phyloP scores from a whole-genome alignment of 192 early-diverging fungal species.

The Linnemannia schmuckeri region DNA sequence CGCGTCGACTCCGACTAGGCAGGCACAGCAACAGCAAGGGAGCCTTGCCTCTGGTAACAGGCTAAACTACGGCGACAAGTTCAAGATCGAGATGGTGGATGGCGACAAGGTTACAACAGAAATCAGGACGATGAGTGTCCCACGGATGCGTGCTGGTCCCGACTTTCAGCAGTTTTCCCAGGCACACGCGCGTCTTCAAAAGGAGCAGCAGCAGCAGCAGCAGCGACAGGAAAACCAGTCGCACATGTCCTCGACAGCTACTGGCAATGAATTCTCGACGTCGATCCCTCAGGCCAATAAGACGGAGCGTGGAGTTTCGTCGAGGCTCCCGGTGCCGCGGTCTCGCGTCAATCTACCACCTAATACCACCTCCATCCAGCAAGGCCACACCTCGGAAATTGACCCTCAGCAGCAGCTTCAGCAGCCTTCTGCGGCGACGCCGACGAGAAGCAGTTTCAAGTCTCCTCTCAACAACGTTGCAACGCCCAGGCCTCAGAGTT shows the following conservation, averaged over 20 bases:
- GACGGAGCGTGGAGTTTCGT: not conserved
- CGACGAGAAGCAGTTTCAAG: not conserved
- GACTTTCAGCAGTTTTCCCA: conserved; percentile 15
- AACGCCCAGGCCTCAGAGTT: conserved; percentile 7
- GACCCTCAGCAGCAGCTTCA: not conserved
- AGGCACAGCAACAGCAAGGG: not conserved
- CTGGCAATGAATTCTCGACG: conserved; percentile 6
- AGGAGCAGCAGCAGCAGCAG: conserved; percentile 19
- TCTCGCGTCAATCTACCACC: conserved; percentile 5
- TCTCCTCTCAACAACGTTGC: not conserved
- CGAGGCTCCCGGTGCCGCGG: conserved; percentile 28
- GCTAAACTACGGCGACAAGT: conserved; percentile 37
- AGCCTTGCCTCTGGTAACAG: not conserved
- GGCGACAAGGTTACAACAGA: conserved; percentile 26
- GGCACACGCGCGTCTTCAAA: not conserved
- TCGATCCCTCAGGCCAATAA: not conserved
- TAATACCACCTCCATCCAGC: not conserved
- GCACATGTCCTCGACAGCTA: not conserved
- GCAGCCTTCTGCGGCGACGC: not conserved
- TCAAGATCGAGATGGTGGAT: conserved; percentile 49
- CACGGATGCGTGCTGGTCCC: not conserved
- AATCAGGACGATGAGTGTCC: conserved; percentile 24
- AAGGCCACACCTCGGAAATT: not conserved
- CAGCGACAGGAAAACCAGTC: conserved; percentile 2
- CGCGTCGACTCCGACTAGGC: not conserved